Conservation (phyloP, 2,329 filamentous ascomycete species). For the Fusarium nanum region DNA sequence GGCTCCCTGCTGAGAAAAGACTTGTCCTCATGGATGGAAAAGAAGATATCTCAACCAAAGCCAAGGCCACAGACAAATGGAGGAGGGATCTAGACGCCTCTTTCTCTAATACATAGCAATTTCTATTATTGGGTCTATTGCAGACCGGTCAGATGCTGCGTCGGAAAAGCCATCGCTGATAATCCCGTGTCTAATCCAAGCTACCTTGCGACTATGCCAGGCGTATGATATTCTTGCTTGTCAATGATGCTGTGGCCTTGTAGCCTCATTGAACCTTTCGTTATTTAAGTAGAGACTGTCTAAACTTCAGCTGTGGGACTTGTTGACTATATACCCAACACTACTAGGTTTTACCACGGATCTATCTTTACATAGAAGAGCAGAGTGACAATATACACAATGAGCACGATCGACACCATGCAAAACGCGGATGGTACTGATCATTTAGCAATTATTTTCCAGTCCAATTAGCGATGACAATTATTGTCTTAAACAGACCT, state of each 20-base stretch:
- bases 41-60: conserved; percentile 1
- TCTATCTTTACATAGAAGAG: neutral
- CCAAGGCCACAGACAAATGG: conserved; percentile 16
- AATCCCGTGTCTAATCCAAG: neutral
- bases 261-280: neutral
- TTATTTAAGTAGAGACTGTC: neutral
- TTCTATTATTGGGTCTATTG: neutral
- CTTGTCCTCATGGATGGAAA: conserved; percentile 38
- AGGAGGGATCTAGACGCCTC: neutral
- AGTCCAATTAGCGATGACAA: neutral
- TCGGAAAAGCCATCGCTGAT: neutral
- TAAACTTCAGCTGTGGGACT: neutral
- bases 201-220: neutral
- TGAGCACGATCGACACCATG: neutral
- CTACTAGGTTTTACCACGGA: neutral
- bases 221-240: neutral
- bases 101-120: neutral
- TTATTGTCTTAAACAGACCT: neutral
- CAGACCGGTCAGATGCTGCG: neutral
- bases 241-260: neutral
- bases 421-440: neutral
- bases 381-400: neutral
- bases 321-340: neutral
- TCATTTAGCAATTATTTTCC: neutral
- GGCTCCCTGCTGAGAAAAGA: conserved; percentile 35